Evolutionary conservation across 495 filamentous ascomycete genomes (phyloP).

Genomic region (Parathielavia hyrcaniae): DNA sequence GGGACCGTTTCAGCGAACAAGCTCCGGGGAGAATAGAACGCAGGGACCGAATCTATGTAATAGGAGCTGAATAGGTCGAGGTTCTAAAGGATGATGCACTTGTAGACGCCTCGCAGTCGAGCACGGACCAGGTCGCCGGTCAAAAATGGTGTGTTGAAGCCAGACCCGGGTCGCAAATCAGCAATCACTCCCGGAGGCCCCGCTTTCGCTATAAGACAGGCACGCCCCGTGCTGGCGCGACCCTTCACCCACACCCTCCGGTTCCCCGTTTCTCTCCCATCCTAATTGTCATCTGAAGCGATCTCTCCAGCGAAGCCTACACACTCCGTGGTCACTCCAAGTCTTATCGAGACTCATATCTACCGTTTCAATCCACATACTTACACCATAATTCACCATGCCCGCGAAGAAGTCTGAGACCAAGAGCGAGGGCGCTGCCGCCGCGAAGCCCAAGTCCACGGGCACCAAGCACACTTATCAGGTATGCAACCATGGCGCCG

Average conservation of each 20-base stretch:
- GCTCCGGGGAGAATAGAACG: too few relatives aligned
- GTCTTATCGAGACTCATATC: background rate
- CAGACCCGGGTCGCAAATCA: constrained; percentile 4
- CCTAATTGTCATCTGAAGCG: constrained; percentile 13
- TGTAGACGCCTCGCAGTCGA: background rate
- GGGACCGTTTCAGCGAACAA: too few relatives aligned
- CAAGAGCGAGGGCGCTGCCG: constrained; percentile 34
- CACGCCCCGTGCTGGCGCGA: constrained; percentile 41
- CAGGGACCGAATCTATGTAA: too few relatives aligned
- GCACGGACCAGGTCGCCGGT: constrained; percentile 7
- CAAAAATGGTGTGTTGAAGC: too few relatives aligned
- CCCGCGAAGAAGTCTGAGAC: constrained; percentile 57
- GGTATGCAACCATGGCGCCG: constrained; percentile 38
- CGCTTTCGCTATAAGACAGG: constrained; percentile 44
- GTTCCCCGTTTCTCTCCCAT: constrained; percentile 31
- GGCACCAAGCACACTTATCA: constrained; percentile 52
- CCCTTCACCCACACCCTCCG: constrained; percentile 38
- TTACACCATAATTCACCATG: constrained; percentile 43
- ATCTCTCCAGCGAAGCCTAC: constrained; percentile 6
- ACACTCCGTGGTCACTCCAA: background rate
- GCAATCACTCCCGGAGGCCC: constrained; percentile 38
- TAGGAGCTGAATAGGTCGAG: too few relatives aligned
- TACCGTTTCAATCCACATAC: constrained; percentile 20
- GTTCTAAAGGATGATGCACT: too few relatives aligned
- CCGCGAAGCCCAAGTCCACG: constrained; percentile 51